Percentiles rank a stretch among this genome's conserved stretches.
These are phyloP conservation scores for Erysimum cheiranthoides DNA, from an alignment of 345 rosid species.

Conservation along the genomic window DNA sequence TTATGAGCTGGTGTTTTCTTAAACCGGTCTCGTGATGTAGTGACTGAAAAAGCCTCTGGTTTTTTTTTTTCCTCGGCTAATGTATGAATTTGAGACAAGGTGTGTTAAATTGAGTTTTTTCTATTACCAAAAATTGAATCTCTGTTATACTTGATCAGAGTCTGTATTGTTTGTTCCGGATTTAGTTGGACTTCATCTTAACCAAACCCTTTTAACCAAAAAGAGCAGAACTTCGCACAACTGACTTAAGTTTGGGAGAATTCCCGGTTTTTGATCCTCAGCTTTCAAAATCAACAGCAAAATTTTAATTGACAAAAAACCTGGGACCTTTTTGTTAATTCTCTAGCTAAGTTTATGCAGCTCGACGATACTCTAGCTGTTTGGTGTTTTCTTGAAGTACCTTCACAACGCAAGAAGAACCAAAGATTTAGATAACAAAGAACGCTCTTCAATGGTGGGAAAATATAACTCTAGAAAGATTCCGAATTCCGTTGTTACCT, in stretches of 20 bases:
- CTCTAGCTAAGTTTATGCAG: slow-evolving; percentile 45
- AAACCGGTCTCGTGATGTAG: slow-evolving; percentile 34
- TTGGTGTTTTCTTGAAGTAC: slow-evolving; percentile 76
- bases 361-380: slow-evolving; percentile 76
- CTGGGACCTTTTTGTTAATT: neutral
- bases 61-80: slow-evolving; percentile 7
- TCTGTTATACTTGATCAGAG: neutral
- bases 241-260: neutral
- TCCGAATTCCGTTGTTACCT: slow-evolving; percentile 51
- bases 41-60: slow-evolving; percentile 6
- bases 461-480: neutral
- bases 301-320: slow-evolving; percentile 5
- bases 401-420: slow-evolving; percentile 48
- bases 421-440: slow-evolving; percentile 25
- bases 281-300: neutral
- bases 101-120: neutral
- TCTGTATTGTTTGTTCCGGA: too few species aligned
- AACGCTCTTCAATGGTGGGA: slow-evolving; percentile 7
- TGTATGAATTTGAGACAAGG: slow-evolving; percentile 10
- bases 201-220: slow-evolving; percentile 1
- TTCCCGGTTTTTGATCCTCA: neutral
- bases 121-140: neutral
- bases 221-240: slow-evolving; percentile 12
- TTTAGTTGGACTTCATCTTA: neutral
- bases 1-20: slow-evolving; percentile 14